A percentile compares a stretch with the other conserved stretches of the same genome.
These are phyloP conservation scores for Cytospora schulzeri DNA, from an alignment of 2,329 filamentous ascomycete species.

Conservation along the genomic window DNA sequence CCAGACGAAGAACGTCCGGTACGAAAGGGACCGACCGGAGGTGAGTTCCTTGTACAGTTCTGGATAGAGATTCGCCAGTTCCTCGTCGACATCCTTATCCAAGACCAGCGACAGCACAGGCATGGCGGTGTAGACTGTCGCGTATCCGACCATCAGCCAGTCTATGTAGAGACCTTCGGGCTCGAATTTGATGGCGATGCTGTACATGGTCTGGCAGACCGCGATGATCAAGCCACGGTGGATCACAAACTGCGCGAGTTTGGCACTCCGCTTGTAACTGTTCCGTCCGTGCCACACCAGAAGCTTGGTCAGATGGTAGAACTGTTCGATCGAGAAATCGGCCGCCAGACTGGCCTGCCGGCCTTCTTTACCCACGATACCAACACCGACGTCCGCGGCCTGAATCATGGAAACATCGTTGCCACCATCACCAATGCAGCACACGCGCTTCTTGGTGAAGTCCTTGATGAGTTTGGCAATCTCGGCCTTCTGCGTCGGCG, in stretches of 20 bases:
- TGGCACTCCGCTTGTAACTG: constrained; percentile 93
- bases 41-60: constrained; percentile 99
- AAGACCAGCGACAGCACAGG: constrained; percentile 93
- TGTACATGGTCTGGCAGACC: constrained; percentile 97
- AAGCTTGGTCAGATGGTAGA: constrained; percentile 91
- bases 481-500: constrained; percentile 95
- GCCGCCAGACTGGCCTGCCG: constrained; percentile 92
- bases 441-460: constrained; percentile 91
- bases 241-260: constrained; percentile 96
- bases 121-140: constrained; percentile 90
- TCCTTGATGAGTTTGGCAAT: constrained; percentile 87
- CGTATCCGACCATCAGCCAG: constrained; percentile 96
- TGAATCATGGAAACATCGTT: constrained; percentile 99
- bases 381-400: constrained; percentile 94
- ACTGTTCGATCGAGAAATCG: constrained; percentile 95
- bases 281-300: constrained; percentile 99
- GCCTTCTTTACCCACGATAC: constrained; percentile 97
- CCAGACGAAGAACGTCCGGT: constrained; percentile 96
- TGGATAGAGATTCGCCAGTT: constrained; percentile 90
- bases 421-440: constrained; percentile 96
- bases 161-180: constrained; percentile 94
- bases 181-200: constrained; percentile 88
- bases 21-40: constrained; percentile 80
- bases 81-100: constrained; percentile 93
- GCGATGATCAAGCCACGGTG: constrained; percentile 94